Percentiles rank a stretch among this genome's conserved stretches.
Conservation (phyloP, 306 rosid species). For the Castanea crenata region DNA sequence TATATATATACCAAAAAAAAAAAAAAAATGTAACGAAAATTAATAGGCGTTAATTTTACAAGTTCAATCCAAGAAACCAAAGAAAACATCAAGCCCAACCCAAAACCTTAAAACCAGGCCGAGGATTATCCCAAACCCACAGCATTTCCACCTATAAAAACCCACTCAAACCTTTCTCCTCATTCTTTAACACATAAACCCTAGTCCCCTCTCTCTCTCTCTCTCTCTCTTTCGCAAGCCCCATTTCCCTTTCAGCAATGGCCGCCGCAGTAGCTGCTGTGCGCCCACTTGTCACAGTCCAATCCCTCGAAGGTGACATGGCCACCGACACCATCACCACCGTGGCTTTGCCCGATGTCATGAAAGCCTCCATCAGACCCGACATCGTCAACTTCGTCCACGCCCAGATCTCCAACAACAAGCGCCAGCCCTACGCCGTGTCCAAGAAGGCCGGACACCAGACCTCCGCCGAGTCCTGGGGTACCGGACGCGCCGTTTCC, state of each 20-base stretch:
- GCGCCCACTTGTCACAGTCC: slow-evolving; percentile 79
- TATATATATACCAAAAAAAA: too few species aligned
- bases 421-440: slow-evolving; percentile 81
- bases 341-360: slow-evolving; percentile 62
- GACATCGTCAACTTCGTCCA: slow-evolving; percentile 75
- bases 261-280: slow-evolving; percentile 59
- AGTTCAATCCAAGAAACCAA: too few species aligned
- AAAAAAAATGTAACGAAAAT: too few species aligned
- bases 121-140: not conserved
- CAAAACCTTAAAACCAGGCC: not conserved
- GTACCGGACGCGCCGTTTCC: slow-evolving; percentile 87
- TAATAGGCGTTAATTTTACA: too few species aligned
- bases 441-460: slow-evolving; percentile 76
- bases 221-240: not conserved
- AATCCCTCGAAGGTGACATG: slow-evolving; percentile 71
- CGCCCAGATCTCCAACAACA: slow-evolving; percentile 64
- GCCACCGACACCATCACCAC: slow-evolving; percentile 49
- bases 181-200: slow-evolving; percentile 9
- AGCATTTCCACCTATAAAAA: not conserved
- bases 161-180: not conserved
- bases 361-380: slow-evolving; percentile 72
- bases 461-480: slow-evolving; percentile 93
- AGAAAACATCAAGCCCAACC: not conserved
- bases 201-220: not conserved
- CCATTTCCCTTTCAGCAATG: slow-evolving; percentile 21